Conservation (phyloP, 306 rosid genomes). For the Trifolium repens region DNA sequence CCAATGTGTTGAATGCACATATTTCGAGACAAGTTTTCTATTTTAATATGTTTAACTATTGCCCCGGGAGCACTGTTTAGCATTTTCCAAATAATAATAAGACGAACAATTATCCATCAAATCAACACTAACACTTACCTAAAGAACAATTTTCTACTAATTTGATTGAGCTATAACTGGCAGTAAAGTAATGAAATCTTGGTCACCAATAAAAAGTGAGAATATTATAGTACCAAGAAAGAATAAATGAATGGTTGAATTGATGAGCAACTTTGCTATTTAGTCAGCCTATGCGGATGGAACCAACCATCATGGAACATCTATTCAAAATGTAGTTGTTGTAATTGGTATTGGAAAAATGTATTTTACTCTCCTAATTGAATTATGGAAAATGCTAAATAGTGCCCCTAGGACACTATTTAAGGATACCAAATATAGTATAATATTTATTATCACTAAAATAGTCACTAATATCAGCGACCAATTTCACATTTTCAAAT, state of each 20-base stretch:
- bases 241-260: conserved; percentile 7
- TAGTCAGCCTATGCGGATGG: not conserved
- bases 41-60: too few species aligned
- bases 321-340: not conserved
- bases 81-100: too few species aligned
- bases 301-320: not conserved
- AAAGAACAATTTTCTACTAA: not conserved
- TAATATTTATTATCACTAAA: too few species aligned
- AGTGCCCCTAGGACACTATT: too few species aligned
- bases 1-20: too few species aligned
- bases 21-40: too few species aligned
- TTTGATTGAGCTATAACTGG: not conserved
- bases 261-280: not conserved
- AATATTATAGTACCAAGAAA: not conserved
- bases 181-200: not conserved
- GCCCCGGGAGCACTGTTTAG: too few species aligned
- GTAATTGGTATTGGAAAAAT: not conserved
- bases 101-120: not conserved
- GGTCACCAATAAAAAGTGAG: not conserved
- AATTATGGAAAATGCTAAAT: too few species aligned
- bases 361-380: too few species aligned
- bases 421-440: too few species aligned
- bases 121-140: not conserved
- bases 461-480: too few species aligned
- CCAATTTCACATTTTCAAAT: too few species aligned